Conservation (phyloP, 2,329 filamentous ascomycete genomes). For the Arthrocladium fulminans region DNA sequence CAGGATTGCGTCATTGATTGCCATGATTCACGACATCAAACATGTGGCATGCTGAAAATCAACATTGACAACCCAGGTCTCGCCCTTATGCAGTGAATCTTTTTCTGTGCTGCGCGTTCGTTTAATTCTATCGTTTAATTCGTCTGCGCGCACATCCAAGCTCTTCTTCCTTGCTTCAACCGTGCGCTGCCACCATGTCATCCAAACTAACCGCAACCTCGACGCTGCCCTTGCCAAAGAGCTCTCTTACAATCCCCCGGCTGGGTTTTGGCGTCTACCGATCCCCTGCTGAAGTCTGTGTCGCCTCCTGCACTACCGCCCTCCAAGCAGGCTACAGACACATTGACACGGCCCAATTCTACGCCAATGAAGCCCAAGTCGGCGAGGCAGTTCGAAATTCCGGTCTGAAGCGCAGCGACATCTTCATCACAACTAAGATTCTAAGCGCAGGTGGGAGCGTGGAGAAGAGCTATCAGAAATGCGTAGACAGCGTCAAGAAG, state of each 20-base stretch:
- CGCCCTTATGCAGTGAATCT: no score
- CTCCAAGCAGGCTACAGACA: constrained; percentile 47
- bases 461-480: constrained; percentile 51
- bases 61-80: no score
- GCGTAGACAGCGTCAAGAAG: constrained; percentile 55
- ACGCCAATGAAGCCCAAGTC: constrained; percentile 60
- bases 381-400: constrained; percentile 54
- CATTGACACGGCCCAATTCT: constrained; percentile 57
- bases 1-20: no score
- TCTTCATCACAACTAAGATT: constrained; percentile 67
- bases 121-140: no score
- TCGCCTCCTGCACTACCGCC: constrained; percentile 50
- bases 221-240: constrained; percentile 43
- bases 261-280: constrained; percentile 66
- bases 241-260: constrained; percentile 48
- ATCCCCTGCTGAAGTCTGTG: constrained; percentile 47
- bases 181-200: constrained; percentile 5
- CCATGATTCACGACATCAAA: no score
- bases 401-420: constrained; percentile 46
- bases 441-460: constrained; percentile 44
- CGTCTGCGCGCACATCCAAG: no score
- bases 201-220: constrained; percentile 39
- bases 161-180: no score
- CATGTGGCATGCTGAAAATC: no score
- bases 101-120: no score